Base-by-base conservation (phyloP, 2,329 filamentous ascomycete genomes). In the Clathrospora elynae region DNA sequence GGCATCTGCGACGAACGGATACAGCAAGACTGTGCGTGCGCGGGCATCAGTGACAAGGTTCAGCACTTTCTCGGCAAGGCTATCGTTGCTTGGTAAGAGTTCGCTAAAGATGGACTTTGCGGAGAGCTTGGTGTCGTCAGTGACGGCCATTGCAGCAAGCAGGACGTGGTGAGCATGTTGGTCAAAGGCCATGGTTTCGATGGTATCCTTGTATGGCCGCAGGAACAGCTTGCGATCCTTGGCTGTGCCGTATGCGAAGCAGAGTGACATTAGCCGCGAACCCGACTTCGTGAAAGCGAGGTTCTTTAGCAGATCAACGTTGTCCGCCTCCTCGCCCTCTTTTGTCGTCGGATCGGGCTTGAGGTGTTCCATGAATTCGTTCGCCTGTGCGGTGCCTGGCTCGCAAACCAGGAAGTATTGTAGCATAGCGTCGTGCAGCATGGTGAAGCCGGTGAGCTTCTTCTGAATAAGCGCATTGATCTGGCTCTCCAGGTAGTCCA, bases 341-440 rank as follows among this genome's bases (percentile, higher is more conserved):
- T 76, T 75, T n/a, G 73, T 64, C 44, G 87, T 86, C 64, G 96
- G 89, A 55, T 99, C 92, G 26, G 88, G 88, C 74, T 95, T 95
- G 63, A 99, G 77, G 56, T 95, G 79, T 70, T 97, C 91, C 44
- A 95, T 74, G 64, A 96, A 96, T 59, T 95, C 90, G 20, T 78
- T 87, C 28, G 89, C 85, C 68, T 97, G 92, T 44, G 88, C 84
- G 30, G 85, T 88, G 3, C 87, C 90, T 4, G 82, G 76, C 53
- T 87, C 85, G 32, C 85, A 83, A 61, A 87, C 92, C 38, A 90
- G 75, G 73, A 92, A 96, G 72, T 96, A 99, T 68, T 99, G 92
- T 46, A 96, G 78, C 91, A 99, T 96, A 35, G 93, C 93, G 63
- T 97, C 93, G 71, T 99, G 95, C 13, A 99, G 82, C 81, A 99